A percentile compares a stretch with the other conserved stretches of the same genome.
These are phyloP conservation scores for Exophiala calicioides DNA, from an alignment of 2,329 filamentous ascomycete species.

Conservation along the genomic window DNA sequence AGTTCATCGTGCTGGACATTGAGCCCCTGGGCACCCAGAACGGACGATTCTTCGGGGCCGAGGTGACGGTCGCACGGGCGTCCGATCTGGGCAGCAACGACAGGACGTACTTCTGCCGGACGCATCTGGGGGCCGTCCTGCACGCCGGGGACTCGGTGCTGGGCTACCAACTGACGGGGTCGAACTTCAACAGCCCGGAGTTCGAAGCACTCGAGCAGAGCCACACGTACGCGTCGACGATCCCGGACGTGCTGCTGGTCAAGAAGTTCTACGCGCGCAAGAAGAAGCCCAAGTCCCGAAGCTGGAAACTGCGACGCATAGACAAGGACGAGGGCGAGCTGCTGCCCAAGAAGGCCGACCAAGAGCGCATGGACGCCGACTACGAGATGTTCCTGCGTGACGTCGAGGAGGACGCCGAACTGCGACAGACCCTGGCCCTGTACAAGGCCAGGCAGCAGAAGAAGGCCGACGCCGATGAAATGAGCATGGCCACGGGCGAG, in stretches of 20 bases:
- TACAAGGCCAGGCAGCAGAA: conserved; percentile 69
- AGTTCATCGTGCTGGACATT: conserved; percentile 94
- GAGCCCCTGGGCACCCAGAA: conserved; percentile 74
- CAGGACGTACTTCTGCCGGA: conserved; percentile 83
- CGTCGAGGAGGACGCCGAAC: conserved; percentile 91
- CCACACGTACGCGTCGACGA: conserved; percentile 70
- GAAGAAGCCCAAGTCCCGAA: conserved; percentile 78
- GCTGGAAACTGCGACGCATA: conserved; percentile 96
- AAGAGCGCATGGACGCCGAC: conserved; percentile 84
- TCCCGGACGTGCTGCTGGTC: conserved; percentile 91
- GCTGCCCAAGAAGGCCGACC: conserved; percentile 81
- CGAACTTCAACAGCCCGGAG: conserved; percentile 88
- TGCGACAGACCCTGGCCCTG: conserved; percentile 78
- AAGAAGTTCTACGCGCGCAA: conserved; percentile 94
- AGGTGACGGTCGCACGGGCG: conserved; percentile 83
- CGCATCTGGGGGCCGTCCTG: conserved; percentile 82
- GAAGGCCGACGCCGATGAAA: conserved; percentile 54
- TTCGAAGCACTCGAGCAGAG: conserved; percentile 80
- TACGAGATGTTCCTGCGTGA: conserved; percentile 97
- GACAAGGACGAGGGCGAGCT: conserved; percentile 84
- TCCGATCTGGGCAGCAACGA: conserved; percentile 85
- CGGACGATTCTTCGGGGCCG: conserved; percentile 80
- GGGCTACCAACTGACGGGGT: conserved; percentile 87
- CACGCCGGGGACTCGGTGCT: conserved; percentile 89
- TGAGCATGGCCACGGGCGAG: conserved; percentile 54